Evolutionary conservation across 176 grass and related monocot species (phyloP).

Genomic region (Cenchrus purpureus): DNA sequence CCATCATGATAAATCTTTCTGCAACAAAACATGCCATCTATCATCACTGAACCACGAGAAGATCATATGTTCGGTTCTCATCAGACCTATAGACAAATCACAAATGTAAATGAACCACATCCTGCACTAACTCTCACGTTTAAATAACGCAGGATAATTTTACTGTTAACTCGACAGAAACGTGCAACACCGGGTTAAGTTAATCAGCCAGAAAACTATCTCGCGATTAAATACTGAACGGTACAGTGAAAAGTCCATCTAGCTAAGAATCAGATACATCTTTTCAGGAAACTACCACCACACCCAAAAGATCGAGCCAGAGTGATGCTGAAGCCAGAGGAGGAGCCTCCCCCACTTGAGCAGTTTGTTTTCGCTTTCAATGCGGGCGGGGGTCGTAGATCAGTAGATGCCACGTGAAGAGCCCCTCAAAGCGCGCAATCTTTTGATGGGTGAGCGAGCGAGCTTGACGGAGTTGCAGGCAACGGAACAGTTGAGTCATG

Average conservation of each 20-base stretch:
- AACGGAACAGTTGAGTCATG: conserved; percentile 4
- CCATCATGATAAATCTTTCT: background rate
- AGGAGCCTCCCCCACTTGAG: background rate
- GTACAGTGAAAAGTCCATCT: background rate
- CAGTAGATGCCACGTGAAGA: conserved; percentile 4
- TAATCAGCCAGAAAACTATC: background rate
- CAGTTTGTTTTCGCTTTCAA: conserved; percentile 30
- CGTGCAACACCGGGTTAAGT: background rate
- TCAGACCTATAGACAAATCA: background rate
- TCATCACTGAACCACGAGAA: background rate
- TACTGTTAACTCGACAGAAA: conserved; percentile 11
- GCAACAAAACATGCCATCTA: background rate
- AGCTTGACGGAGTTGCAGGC: background rate
- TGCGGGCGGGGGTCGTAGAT: background rate
- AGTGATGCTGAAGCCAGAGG: background rate
- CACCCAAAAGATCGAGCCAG: background rate
- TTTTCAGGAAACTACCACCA: conserved; percentile 20
- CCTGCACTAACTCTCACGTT: background rate
- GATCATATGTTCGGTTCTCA: conserved; percentile 9
- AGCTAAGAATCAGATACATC: conserved; percentile 13
- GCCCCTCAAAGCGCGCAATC: background rate
- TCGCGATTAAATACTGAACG: background rate
- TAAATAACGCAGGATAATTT: background rate
- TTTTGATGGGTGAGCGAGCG: background rate
- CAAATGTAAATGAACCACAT: background rate